Evolutionary conservation across 2,329 filamentous ascomycete species (phyloP).

Genomic region (Curvularia verruculosa): DNA sequence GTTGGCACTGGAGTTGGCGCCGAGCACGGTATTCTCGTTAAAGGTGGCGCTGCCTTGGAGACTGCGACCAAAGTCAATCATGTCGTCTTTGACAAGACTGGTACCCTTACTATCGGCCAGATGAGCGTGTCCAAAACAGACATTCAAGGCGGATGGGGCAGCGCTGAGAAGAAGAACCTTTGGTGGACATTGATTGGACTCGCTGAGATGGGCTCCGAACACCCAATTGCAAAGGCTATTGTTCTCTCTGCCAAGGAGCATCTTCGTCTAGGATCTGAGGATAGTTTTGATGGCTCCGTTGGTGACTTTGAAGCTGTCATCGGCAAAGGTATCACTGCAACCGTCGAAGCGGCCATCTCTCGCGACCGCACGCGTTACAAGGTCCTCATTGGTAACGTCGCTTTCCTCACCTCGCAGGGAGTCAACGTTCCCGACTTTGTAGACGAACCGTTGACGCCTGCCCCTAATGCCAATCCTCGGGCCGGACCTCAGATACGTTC

Average conservation of each 20-base stretch:
- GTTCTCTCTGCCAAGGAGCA: constrained; percentile 75
- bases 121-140: constrained; percentile 85
- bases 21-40: constrained; percentile 95
- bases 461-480: constrained; percentile 31
- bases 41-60: constrained; percentile 91
- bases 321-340: constrained; percentile 82
- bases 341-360: constrained; percentile 75
- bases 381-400: constrained; percentile 82
- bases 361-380: constrained; percentile 74
- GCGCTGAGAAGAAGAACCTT: constrained; percentile 70
- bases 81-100: constrained; percentile 93
- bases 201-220: constrained; percentile 94
- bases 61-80: constrained; percentile 88
- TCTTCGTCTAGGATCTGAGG: constrained; percentile 73
- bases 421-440: constrained; percentile 66
- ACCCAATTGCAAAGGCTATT: constrained; percentile 92
- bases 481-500: constrained; percentile 49
- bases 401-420: constrained; percentile 74
- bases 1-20: constrained; percentile 97
- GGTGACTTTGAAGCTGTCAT: constrained; percentile 84
- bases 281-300: constrained; percentile 78
- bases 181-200: constrained; percentile 98
- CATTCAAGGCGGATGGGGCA: constrained; percentile 71
- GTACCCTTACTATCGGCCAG: constrained; percentile 90
- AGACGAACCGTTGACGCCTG: constrained; percentile 57